Conservation (phyloP, 1,284 basidiomycete species). For the Flammula alnicola region DNA sequence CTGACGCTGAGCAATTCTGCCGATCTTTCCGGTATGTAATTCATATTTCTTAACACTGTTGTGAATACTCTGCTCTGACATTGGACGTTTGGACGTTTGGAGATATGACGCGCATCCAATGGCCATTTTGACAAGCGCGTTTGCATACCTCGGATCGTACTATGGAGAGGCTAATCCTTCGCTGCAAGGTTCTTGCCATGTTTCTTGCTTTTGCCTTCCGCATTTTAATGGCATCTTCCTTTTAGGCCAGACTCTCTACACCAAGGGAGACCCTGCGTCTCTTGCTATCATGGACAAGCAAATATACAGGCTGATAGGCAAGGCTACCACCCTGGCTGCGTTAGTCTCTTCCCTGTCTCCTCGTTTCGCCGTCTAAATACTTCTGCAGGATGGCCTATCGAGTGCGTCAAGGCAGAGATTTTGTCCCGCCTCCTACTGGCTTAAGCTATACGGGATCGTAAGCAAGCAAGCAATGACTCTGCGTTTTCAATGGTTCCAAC, state of each 20-base stretch:
- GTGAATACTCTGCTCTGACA: slow-evolving; percentile 1
- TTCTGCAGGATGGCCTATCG: slow-evolving; percentile 81
- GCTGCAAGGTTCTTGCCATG: slow-evolving; percentile 56
- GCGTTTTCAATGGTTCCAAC: background rate
- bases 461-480: slow-evolving; percentile 32
- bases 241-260: slow-evolving; percentile 79
- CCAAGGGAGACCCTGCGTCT: slow-evolving; percentile 65
- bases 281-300: slow-evolving; percentile 87
- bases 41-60: background rate
- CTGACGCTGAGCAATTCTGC: slow-evolving; percentile 82
- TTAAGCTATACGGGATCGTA: slow-evolving; percentile 84
- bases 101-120: slow-evolving; percentile 90
- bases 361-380: slow-evolving; percentile 4
- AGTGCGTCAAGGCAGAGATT: slow-evolving; percentile 84
- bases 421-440: slow-evolving; percentile 83
- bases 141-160: slow-evolving; percentile 86
- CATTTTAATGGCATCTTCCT: background rate
- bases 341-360: slow-evolving; percentile 38
- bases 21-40: slow-evolving; percentile 68
- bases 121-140: slow-evolving; percentile 85
- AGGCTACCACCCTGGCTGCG: slow-evolving; percentile 86
- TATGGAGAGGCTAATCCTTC: slow-evolving; percentile 83
- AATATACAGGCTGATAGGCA: slow-evolving; percentile 85
- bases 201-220: background rate
- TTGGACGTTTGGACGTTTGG: slow-evolving; percentile 2